Percentiles rank a stretch among this genome's conserved stretches.
phyloP scores from a whole-genome alignment of 768 basidiomycete genomes.

The Flagelloscypha sp. region DNA sequence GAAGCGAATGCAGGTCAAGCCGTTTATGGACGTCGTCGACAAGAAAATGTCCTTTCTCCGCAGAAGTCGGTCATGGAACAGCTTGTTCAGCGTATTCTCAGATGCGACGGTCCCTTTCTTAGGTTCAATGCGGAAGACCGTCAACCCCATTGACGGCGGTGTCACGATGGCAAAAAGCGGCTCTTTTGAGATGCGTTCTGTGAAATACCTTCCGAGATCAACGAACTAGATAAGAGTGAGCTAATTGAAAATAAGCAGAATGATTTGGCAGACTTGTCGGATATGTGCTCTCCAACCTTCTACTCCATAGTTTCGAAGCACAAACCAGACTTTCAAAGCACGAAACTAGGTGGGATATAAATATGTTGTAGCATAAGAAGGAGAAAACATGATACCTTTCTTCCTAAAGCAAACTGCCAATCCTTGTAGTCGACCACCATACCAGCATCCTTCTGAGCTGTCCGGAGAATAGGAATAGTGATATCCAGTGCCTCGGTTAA shows the following conservation, averaged over 20 bases:
- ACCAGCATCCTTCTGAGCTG: conserved; percentile 73
- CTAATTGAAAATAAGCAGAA: background rate
- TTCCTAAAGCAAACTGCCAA: conserved; percentile 76
- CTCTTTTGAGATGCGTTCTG: conserved; percentile 41
- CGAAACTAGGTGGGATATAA: no score
- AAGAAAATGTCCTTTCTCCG: conserved; percentile 58
- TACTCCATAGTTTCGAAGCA: conserved; percentile 74
- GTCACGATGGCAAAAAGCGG: conserved; percentile 57
- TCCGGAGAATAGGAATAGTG: conserved; percentile 77
- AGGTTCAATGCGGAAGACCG: conserved; percentile 65
- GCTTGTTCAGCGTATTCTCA: conserved; percentile 62
- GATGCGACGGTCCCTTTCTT: conserved; percentile 10
- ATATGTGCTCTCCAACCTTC: conserved; percentile 76
- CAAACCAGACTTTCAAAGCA: conserved; percentile 89
- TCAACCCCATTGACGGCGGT: conserved; percentile 60
- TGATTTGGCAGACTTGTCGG: conserved; percentile 28
- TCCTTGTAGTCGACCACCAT: conserved; percentile 81
- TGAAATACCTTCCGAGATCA: conserved; percentile 51
- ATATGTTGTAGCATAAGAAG: no score
- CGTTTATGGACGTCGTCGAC: conserved; percentile 73
- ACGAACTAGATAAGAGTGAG: conserved; percentile 43
- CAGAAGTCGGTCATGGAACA: conserved; percentile 52
- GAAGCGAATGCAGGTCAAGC: conserved; percentile 65
- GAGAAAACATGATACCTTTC: no score
- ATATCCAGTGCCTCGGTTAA: conserved; percentile 79